Evolutionary conservation across 75 land plant species (phyloP).

Genomic region (Isoetes taiwanensis): DNA sequence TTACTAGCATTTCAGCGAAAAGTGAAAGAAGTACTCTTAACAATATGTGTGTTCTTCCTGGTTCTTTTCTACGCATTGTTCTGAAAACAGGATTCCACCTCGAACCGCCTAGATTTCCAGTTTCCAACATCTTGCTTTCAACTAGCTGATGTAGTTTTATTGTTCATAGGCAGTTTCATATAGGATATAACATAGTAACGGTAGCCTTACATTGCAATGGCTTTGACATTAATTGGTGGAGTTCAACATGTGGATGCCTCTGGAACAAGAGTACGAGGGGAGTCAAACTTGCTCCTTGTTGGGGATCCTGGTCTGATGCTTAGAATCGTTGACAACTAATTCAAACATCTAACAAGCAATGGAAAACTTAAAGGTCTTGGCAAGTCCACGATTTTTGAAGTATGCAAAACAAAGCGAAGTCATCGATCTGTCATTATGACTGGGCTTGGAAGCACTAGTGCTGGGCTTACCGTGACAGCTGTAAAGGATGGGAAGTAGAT

Average conservation of each 20-base stretch:
- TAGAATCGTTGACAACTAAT: not conserved
- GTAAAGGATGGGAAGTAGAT: constrained; percentile 97
- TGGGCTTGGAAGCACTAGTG: constrained; percentile 97
- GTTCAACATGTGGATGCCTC: constrained; percentile 94
- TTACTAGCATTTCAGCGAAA: too few relatives aligned
- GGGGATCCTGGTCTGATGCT: constrained; percentile 76
- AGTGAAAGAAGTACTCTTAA: too few relatives aligned
- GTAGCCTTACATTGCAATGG: too few relatives aligned
- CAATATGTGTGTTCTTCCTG: too few relatives aligned
- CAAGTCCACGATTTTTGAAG: constrained; percentile 88
- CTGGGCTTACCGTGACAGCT: constrained; percentile 93
- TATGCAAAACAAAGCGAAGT: constrained; percentile 94
- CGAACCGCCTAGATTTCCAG: too few relatives aligned
- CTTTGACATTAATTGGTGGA: constrained; percentile 86
- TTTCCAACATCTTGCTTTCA: too few relatives aligned
- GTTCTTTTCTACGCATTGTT: too few relatives aligned
- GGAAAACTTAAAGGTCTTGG: constrained; percentile 78
- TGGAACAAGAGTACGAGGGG: constrained; percentile 91
- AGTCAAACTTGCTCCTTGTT: constrained; percentile 83
- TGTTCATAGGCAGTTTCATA: too few relatives aligned
- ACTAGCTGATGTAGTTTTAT: too few relatives aligned
- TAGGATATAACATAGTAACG: too few relatives aligned
- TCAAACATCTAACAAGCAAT: not conserved
- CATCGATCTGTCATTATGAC: constrained; percentile 93
- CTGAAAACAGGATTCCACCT: too few relatives aligned